Conservation (phyloP, 148 eudicot species). For the Cornus kousa region DNA sequence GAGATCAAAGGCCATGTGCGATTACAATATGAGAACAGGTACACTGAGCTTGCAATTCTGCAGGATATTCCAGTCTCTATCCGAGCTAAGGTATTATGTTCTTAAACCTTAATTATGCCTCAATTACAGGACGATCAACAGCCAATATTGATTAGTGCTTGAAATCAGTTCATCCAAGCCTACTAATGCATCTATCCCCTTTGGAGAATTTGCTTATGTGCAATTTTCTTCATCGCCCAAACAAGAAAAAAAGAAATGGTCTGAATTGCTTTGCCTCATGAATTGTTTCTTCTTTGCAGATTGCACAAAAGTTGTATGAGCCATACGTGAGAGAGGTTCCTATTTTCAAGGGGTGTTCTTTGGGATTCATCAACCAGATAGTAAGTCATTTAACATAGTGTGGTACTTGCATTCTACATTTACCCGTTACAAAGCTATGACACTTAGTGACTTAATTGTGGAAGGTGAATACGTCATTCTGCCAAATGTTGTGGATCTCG, state of each 20-base stretch:
- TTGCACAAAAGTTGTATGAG: constrained; percentile 29
- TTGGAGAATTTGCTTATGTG: too few relatives aligned
- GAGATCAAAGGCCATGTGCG: constrained; percentile 42
- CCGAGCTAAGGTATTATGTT: constrained; percentile 32
- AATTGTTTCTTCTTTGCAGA: constrained; percentile 17
- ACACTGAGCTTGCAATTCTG: constrained; percentile 34
- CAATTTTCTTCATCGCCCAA: not conserved
- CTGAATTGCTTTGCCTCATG: not conserved
- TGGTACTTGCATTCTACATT: too few relatives aligned
- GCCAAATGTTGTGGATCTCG: not conserved
- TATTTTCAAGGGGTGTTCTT: constrained; percentile 34
- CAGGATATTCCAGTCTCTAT: constrained; percentile 45
- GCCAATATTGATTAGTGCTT: not conserved
- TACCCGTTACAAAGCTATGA: too few relatives aligned
- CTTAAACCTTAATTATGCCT: not conserved
- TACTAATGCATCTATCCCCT: not conserved
- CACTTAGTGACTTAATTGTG: too few relatives aligned
- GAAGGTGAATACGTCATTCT: too few relatives aligned
- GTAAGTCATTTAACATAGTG: constrained; percentile 17
- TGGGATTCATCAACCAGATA: constrained; percentile 28
- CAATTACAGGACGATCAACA: not conserved
- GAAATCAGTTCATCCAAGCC: not conserved
- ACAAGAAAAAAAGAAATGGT: not conserved
- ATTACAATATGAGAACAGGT: constrained; percentile 38
- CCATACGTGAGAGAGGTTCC: constrained; percentile 27